These are phyloP conservation scores for Nitzschia inconspicua DNA, from an alignment of 108 stramenopile species.

Conservation along the genomic window DNA sequence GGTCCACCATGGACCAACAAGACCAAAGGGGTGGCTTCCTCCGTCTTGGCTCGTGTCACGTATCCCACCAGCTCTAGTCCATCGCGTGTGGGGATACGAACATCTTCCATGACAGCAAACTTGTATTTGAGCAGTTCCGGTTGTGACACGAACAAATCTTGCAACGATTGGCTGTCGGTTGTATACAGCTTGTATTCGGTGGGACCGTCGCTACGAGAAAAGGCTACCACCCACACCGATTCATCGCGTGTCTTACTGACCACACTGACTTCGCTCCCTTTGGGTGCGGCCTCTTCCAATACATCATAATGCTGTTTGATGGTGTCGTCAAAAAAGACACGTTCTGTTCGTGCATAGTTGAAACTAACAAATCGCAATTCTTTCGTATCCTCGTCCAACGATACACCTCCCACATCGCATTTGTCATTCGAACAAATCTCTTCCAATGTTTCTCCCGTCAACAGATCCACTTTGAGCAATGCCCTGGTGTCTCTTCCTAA, in stretches of 20 bases:
- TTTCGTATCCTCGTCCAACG: constrained; percentile 60
- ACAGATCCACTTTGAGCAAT: constrained; percentile 56
- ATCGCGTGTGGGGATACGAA: constrained; percentile 48
- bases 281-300: constrained; percentile 40
- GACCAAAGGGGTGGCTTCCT: constrained; percentile 44
- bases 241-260: constrained; percentile 47
- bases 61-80: constrained; percentile 52
- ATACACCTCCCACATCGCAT: constrained; percentile 52
- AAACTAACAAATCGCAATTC: constrained; percentile 43
- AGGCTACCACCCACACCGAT: constrained; percentile 50
- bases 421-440: constrained; percentile 56
- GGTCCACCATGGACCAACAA: constrained; percentile 64
- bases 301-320: constrained; percentile 47
- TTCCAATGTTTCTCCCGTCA: constrained; percentile 46
- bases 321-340: constrained; percentile 53
- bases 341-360: constrained; percentile 60
- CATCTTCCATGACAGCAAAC: constrained; percentile 59
- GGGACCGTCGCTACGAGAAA: constrained; percentile 41
- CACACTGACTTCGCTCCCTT: constrained; percentile 36
- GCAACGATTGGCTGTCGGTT: constrained; percentile 30
- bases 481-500: constrained; percentile 62
- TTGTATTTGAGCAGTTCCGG: constrained; percentile 40
- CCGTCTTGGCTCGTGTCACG: constrained; percentile 34
- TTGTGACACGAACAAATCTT: constrained; percentile 42
- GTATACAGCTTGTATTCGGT: constrained; percentile 50